A percentile compares a stretch with the other conserved stretches of the same genome.
phyloP scores from a whole-genome alignment of 2,329 filamentous ascomycete species.

The Mariannaea sp. region DNA sequence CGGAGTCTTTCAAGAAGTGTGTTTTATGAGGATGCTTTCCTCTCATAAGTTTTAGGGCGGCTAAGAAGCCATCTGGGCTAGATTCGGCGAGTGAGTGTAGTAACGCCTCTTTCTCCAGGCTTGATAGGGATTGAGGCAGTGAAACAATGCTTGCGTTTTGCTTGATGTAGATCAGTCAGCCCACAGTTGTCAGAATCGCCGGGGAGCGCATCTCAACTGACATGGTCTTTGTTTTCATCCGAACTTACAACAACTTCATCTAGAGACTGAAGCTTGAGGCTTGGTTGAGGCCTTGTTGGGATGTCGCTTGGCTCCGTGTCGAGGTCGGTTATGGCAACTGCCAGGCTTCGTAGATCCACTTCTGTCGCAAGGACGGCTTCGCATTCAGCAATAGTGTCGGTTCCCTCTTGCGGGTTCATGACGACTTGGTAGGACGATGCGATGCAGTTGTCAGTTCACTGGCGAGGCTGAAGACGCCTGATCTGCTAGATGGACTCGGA shows the following conservation, averaged over 20 bases:
- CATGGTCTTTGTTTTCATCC: constrained; percentile 7
- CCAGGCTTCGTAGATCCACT: constrained; percentile 7
- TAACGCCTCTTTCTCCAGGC: constrained; percentile 11
- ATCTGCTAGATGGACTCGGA: background rate
- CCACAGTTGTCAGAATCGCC: background rate
- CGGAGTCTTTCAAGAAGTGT: background rate
- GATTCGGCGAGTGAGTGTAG: background rate
- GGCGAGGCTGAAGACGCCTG: background rate
- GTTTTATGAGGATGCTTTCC: background rate
- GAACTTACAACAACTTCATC: background rate
- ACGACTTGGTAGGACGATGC: background rate
- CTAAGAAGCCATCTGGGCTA: background rate
- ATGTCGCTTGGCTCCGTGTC: constrained; percentile 3
- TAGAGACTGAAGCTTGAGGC: background rate
- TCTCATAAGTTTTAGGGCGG: background rate
- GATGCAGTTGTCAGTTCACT: background rate
- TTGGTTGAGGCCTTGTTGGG: background rate
- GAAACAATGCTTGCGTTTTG: constrained; percentile 1
- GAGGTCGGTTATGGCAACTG: background rate
- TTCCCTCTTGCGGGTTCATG: constrained; percentile 14
- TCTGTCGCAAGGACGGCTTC: constrained; percentile 5
- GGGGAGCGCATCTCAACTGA: constrained; percentile 8
- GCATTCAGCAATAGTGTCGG: constrained; percentile 1
- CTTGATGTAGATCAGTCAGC: constrained; percentile 6
- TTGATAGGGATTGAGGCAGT: constrained; percentile 6